These are phyloP conservation scores for Posidonia australis DNA, from an alignment of 106 monocot species.

Conservation along the genomic window DNA sequence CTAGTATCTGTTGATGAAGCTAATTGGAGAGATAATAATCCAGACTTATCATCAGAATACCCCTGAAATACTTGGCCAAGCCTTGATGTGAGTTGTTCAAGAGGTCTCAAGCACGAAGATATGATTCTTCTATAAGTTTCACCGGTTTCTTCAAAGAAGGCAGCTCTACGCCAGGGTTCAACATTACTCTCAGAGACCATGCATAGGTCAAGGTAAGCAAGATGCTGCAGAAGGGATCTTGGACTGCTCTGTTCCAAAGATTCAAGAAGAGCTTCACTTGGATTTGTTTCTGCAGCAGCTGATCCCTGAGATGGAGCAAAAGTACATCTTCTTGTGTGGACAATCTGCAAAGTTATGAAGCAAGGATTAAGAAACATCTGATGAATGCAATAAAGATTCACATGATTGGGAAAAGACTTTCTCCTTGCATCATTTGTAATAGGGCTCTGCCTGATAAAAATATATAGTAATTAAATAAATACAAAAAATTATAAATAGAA, in stretches of 20 bases:
- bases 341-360: slow-evolving; percentile 27
- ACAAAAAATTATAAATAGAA: too few relatives aligned
- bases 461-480: too few relatives aligned
- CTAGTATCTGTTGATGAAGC: slow-evolving; percentile 19
- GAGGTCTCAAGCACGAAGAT: slow-evolving; percentile 62
- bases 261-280: slow-evolving; percentile 73
- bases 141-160: slow-evolving; percentile 89
- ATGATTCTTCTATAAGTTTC: slow-evolving; percentile 78
- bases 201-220: slow-evolving; percentile 85
- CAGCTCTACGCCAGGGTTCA: slow-evolving; percentile 90
- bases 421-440: too few relatives aligned
- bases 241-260: slow-evolving; percentile 72
- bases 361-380: background rate
- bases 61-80: slow-evolving; percentile 57
- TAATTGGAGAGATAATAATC: slow-evolving; percentile 51
- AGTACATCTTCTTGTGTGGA: slow-evolving; percentile 68
- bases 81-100: slow-evolving; percentile 61
- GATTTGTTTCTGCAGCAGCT: slow-evolving; percentile 93
- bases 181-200: slow-evolving; percentile 64
- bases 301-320: slow-evolving; percentile 88
- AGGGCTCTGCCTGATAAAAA: too few relatives aligned
- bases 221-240: slow-evolving; percentile 72
- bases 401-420: background rate
- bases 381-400: background rate
- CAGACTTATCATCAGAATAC: slow-evolving; percentile 38